Evolutionary conservation across 192 early-diverging fungal genomes (phyloP).

Genomic region (Umbelopsis sp.): DNA sequence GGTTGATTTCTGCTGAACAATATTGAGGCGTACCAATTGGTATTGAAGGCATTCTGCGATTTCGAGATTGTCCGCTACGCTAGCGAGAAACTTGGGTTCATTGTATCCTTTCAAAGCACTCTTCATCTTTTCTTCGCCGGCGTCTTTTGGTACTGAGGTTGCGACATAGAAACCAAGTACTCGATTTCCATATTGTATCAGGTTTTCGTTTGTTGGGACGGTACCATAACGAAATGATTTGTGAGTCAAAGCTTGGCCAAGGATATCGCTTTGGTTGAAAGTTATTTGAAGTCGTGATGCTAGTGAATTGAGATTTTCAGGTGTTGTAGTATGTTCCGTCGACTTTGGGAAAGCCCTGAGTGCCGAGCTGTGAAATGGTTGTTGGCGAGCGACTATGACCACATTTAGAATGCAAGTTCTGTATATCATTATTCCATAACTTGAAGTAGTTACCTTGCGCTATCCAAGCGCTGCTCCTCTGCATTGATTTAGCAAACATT

Average conservation of each 20-base stretch:
- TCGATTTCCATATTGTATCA: slow-evolving; percentile 33
- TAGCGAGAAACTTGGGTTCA: not conserved
- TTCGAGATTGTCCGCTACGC: slow-evolving; percentile 10
- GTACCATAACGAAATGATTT: slow-evolving; percentile 51
- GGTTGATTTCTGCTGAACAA: too few relatives aligned
- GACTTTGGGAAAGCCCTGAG: slow-evolving; percentile 15
- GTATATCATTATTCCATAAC: not conserved
- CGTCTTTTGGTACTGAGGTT: slow-evolving; percentile 2
- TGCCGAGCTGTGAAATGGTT: not conserved
- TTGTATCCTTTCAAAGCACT: slow-evolving; percentile 6
- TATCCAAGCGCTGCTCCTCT: slow-evolving; percentile 12
- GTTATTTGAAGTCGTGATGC: not conserved
- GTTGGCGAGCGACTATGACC: not conserved
- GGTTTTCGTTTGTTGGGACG: slow-evolving; percentile 50
- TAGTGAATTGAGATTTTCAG: slow-evolving; percentile 12
- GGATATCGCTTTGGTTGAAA: slow-evolving; percentile 26
- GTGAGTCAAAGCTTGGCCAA: slow-evolving; percentile 51
- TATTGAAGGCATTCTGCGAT: slow-evolving; percentile 14
- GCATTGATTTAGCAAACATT: slow-evolving; percentile 14
- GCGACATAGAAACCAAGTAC: slow-evolving; percentile 27
- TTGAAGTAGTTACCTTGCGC: not conserved
- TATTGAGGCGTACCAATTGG: not conserved
- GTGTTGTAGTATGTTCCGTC: not conserved
- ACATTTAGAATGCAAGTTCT: not conserved
- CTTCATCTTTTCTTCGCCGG: slow-evolving; percentile 6